Conservation (phyloP, 192 early-diverging fungal species). For the Coemansia sp. region DNA sequence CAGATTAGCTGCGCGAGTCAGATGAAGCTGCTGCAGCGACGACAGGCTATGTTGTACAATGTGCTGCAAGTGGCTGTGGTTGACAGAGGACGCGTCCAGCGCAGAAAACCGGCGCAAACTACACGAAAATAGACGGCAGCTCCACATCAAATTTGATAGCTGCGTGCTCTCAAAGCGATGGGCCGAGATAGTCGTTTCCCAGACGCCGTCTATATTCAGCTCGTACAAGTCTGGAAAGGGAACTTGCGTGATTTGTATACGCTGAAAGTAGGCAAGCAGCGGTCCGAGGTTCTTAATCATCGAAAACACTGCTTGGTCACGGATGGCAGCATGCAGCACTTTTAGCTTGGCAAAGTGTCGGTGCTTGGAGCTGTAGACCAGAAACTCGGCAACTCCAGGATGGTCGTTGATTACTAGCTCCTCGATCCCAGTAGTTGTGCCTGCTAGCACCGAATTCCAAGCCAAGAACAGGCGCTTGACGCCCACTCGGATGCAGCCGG, state of each 20-base stretch:
- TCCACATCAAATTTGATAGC: not conserved
- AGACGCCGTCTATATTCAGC: conserved; percentile 39
- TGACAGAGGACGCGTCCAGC: conserved; percentile 13
- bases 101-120: conserved; percentile 27
- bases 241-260: conserved; percentile 5
- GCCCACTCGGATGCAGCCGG: conserved; percentile 32
- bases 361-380: conserved; percentile 33
- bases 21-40: conserved; percentile 22
- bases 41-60: conserved; percentile 14
- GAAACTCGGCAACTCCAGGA: conserved; percentile 35
- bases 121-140: conserved; percentile 10
- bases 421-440: conserved; percentile 22
- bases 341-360: conserved; percentile 28
- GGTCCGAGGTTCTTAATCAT: conserved; percentile 11
- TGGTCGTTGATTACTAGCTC: conserved; percentile 40
- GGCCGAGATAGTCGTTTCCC: conserved; percentile 11
- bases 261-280: conserved; percentile 23
- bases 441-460: conserved; percentile 19
- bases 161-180: conserved; percentile 20
- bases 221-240: conserved; percentile 29
- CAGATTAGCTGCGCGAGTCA: conserved; percentile 16
- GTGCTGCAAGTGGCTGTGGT: not conserved
- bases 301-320: conserved; percentile 23
- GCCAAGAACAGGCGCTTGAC: conserved; percentile 30
- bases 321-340: conserved; percentile 33